Evolutionary conservation across 225 moss, liverwort and hornwort species (phyloP), one percentile per base, ranked within the genome.

Genomic region (Marchantia paleacea): DNA sequence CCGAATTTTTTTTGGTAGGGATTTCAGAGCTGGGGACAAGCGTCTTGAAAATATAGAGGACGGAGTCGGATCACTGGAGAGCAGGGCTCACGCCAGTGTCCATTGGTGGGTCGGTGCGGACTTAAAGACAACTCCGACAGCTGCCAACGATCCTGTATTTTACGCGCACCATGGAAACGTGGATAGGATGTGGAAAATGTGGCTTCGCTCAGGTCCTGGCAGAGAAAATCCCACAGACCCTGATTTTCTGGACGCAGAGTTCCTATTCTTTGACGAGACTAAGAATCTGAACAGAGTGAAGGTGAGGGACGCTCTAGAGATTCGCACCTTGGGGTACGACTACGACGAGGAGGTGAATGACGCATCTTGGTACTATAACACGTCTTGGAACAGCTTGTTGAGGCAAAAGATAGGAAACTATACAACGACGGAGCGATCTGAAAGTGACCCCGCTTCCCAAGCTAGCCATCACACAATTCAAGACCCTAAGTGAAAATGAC

Each of bases 241-340:
- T 9, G 81, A 81, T 31, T 81, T 65, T 30, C 64, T 81, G 48
- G 47, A 76, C n/a, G 74, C 75, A 31, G 81, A 81, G 50, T 81
- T 81, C 28, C 24, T 39, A 5, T 39, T 39, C 39, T 39, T 2
- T 39, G 39, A 39, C 39, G 39, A 39, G 39, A 39, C 39, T 2
- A 39, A 39, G 39, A 39, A 39, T 5, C 3, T 39, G 39, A 5
- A 2, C 39, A 39, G 39, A 39, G 39, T 39, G 39, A 39, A 39
- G 39, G 39, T 39, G 39, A 39, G 39, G 39, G 39, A 39, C 39
- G 39, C 39, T 5, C 2, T 39, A 5, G 39, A 39, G 3, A 39
- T 5, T 39, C 39, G 39, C 39, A 5, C 39, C 39, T 5, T 39
- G 39, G 39, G 39, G 5, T 39, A 39, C 39, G 39, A 39, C 2